Evolutionary conservation across 1,284 basidiomycete species (phyloP).

Genomic region (Leccinum huronense): DNA sequence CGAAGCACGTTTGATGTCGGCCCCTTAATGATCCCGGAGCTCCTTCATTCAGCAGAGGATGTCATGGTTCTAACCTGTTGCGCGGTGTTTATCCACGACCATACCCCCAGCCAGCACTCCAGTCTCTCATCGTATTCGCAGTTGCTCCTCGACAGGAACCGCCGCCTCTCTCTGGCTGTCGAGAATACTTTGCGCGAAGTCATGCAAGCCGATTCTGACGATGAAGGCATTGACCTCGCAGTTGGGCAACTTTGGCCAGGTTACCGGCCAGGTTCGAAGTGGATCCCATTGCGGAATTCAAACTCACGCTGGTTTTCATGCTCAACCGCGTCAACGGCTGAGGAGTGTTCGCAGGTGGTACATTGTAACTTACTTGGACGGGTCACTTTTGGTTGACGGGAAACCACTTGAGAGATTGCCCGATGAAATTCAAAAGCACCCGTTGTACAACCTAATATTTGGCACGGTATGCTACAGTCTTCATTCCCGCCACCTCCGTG

Average conservation of each 20-base stretch:
- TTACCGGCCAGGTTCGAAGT: slow-evolving; percentile 35
- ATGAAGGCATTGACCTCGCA: slow-evolving; percentile 37
- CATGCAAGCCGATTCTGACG: slow-evolving; percentile 11
- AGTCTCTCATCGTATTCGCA: slow-evolving; percentile 11
- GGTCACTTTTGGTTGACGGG: slow-evolving; percentile 43
- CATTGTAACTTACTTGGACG: slow-evolving; percentile 42
- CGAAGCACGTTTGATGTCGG: slow-evolving; percentile 42
- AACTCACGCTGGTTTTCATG: slow-evolving; percentile 43
- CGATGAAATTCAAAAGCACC: slow-evolving; percentile 31
- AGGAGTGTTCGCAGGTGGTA: slow-evolving; percentile 26
- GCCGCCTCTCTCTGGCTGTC: slow-evolving; percentile 29
- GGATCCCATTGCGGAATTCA: slow-evolving; percentile 30
- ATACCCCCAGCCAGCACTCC: slow-evolving; percentile 20
- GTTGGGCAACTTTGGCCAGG: slow-evolving; percentile 38
- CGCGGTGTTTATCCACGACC: slow-evolving; percentile 36
- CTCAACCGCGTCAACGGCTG: slow-evolving; percentile 16
- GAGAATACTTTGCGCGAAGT: neutral
- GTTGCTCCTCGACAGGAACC: slow-evolving; percentile 30
- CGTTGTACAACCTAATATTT: slow-evolving; percentile 37
- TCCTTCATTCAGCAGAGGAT: slow-evolving; percentile 32
- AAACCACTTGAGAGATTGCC: slow-evolving; percentile 42
- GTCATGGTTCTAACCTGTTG: slow-evolving; percentile 37
- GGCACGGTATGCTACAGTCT: slow-evolving; percentile 22
- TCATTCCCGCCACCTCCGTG: neutral
- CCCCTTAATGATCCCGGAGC: slow-evolving; percentile 12